These are phyloP conservation scores for Hypoxylon sp. DNA, from an alignment of 2,329 filamentous ascomycete species.

Conservation along the genomic window DNA sequence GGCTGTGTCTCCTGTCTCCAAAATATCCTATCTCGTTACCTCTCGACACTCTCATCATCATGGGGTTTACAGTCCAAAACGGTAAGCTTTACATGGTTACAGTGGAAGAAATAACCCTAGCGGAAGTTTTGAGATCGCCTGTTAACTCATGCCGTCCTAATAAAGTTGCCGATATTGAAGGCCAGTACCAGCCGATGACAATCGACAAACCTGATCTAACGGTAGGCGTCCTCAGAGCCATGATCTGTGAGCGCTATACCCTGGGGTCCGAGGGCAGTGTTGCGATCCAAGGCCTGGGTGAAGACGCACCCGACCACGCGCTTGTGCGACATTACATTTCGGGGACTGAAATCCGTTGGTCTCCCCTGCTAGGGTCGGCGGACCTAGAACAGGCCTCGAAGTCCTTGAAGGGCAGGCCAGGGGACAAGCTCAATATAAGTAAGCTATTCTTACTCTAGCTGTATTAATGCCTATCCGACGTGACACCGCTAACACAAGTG, in stretches of 20 bases:
- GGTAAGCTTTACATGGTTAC: background rate
- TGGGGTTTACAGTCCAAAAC: background rate
- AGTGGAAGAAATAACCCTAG: background rate
- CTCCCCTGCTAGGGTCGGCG: background rate
- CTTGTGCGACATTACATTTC: background rate
- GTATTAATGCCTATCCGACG: background rate
- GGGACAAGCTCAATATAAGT: background rate
- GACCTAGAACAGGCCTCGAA: conserved; percentile 1
- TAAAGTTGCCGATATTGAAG: background rate
- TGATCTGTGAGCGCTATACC: background rate
- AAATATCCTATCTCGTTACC: background rate
- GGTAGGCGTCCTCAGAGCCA: background rate
- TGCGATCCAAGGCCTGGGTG: background rate
- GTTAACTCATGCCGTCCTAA: background rate
- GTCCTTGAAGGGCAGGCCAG: background rate
- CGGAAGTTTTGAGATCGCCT: background rate
- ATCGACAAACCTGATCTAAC: background rate
- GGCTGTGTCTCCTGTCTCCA: background rate
- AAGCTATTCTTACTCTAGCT: background rate
- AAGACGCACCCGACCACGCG: background rate
- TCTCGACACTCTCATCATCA: background rate
- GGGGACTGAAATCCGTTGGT: background rate
- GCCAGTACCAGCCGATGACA: background rate
- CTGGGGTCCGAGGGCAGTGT: background rate
- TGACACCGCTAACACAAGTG: background rate